Evolutionary conservation across 2,329 filamentous ascomycete genomes (phyloP).

Genomic region (Botrytis deweyae): DNA sequence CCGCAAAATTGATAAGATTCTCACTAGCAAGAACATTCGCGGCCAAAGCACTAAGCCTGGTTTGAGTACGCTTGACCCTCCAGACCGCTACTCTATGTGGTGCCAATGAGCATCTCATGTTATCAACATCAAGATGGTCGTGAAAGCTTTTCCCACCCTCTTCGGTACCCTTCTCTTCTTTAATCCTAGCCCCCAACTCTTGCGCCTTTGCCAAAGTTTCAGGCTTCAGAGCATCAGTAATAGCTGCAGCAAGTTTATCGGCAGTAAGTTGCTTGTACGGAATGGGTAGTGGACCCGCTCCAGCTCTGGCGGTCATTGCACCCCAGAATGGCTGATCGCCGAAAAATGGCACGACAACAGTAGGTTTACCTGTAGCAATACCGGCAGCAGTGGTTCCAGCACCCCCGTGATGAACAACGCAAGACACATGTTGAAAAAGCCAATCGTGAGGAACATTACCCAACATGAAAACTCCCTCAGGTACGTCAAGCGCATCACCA

Average conservation of each 20-base stretch:
- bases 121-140: conserved; percentile 63
- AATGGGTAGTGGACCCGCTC: conserved; percentile 69
- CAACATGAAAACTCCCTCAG: conserved; percentile 77
- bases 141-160: conserved; percentile 68
- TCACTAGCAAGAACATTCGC: conserved; percentile 66
- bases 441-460: conserved; percentile 87
- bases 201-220: conserved; percentile 56
- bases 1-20: conserved; percentile 63
- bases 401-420: conserved; percentile 84
- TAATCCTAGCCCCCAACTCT: conserved; percentile 57
- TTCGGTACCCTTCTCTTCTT: conserved; percentile 62
- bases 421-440: conserved; percentile 78
- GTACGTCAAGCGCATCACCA: conserved; percentile 66
- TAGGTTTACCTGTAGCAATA: conserved; percentile 77
- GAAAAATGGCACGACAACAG: conserved; percentile 83
- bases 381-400: conserved; percentile 86
- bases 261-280: conserved; percentile 66
- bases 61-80: conserved; percentile 66
- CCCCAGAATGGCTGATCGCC: conserved; percentile 86
- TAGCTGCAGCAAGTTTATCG: conserved; percentile 64
- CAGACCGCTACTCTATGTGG: conserved; percentile 71
- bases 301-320: conserved; percentile 68
- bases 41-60: conserved; percentile 69
- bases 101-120: conserved; percentile 67
- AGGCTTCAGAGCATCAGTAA: conserved; percentile 58